Evolutionary conservation across 164 flowering plant genomes (phyloP), one percentile per base, ranked within the genome.

Genomic region (Annona cherimola): DNA sequence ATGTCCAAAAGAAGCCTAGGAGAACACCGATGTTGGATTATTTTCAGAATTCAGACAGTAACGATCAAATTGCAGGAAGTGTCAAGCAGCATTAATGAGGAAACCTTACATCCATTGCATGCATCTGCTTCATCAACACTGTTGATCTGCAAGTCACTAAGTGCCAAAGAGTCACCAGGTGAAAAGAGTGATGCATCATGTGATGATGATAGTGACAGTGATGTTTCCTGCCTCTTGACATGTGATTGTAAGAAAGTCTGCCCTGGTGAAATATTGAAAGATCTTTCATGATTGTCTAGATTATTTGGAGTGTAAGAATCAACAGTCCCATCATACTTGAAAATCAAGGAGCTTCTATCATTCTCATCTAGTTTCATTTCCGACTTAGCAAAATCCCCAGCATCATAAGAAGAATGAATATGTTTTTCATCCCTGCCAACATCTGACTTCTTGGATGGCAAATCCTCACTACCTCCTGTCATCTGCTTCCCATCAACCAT

Each of bases 401-500:
- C 61, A 61, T 20, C 45, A 41, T 66, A 68, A 26, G 68, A 68
- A 67, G 59, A 65, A 45, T 73, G 54, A 70, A 68, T 76, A 70
- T 5, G 44, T 69, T 76, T 55, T 67, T 20, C 42, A 61, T 78
- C 78, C 63, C 67, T 45, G 1, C 66, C 68, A 63, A 41, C 63
- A 55, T 78, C 79, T 70, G 60, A 19, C 60, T 14, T 19, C 40
- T 5, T 39, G 57, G 82, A 78, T 8, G 68, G 39, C 68, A 67
- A n/a, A 55, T 78, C 76, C 63, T 75, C 74, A 62, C 45, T 71
- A 67, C 79, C 83, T 71, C 75, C 75, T 68, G 40, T 64, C 75
- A 39, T 43, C 61, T 85, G 78, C 71, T 79, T 75, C 70, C 69
- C 86, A 65, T 76, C 87, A 79, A 91, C 82, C 82, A 88, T 72